Conservation (phyloP, 2,329 filamentous ascomycete genomes). For the Fusarium decemcellulare region DNA sequence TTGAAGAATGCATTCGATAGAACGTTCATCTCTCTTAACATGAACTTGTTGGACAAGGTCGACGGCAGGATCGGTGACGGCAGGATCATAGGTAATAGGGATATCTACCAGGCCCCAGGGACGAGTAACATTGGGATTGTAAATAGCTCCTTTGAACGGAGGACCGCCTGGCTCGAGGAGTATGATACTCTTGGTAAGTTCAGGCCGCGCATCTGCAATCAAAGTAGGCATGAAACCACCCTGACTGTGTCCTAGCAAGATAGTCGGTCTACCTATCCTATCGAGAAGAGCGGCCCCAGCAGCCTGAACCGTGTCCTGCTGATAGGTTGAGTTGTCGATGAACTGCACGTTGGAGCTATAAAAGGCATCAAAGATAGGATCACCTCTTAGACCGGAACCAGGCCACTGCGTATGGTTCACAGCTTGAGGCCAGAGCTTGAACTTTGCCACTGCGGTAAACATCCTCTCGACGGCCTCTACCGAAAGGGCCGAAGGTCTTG, state of each 20-base stretch:
- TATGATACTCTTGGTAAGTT: slow-evolving; percentile 58
- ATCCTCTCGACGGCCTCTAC: slow-evolving; percentile 38
- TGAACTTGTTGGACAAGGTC: slow-evolving; percentile 34
- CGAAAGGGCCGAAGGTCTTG: slow-evolving; percentile 30
- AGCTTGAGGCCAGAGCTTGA: slow-evolving; percentile 42
- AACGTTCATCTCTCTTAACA: slow-evolving; percentile 5
- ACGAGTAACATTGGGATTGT: slow-evolving; percentile 52
- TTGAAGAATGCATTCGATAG: slow-evolving; percentile 36
- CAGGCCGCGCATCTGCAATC: slow-evolving; percentile 51
- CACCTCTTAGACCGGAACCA: slow-evolving; percentile 29
- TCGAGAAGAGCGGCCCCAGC: slow-evolving; percentile 58
- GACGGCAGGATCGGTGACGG: slow-evolving; percentile 38
- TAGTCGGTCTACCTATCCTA: slow-evolving; percentile 56
- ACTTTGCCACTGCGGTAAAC: slow-evolving; percentile 34
- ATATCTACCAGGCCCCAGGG: slow-evolving; percentile 64
- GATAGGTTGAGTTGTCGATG: slow-evolving; percentile 37
- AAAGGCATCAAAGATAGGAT: slow-evolving; percentile 40
- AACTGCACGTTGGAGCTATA: slow-evolving; percentile 44
- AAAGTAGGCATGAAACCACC: slow-evolving; percentile 57
- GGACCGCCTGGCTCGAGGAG: slow-evolving; percentile 63
- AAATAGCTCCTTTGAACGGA: slow-evolving; percentile 60
- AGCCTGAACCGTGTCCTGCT: slow-evolving; percentile 34
- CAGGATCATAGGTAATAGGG: slow-evolving; percentile 63
- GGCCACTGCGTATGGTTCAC: slow-evolving; percentile 44
- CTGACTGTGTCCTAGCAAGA: slow-evolving; percentile 62